Conservation (phyloP, 2,329 filamentous ascomycete genomes). For the Paraconiothyrium brasiliense region DNA sequence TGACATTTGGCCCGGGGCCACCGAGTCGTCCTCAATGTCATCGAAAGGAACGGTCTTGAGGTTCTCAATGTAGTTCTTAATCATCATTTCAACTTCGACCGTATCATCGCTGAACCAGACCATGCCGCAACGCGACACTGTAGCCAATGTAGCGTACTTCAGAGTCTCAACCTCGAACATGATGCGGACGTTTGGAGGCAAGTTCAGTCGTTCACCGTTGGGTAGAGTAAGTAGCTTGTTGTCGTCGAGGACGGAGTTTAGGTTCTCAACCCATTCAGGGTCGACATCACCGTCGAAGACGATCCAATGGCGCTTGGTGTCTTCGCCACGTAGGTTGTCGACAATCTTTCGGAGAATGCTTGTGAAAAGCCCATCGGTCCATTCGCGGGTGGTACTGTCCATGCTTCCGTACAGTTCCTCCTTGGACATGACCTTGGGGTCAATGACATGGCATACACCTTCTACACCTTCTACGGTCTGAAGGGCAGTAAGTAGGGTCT, state of each 20-base stretch:
- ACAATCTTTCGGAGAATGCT: slow-evolving; percentile 98
- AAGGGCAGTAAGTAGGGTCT: slow-evolving; percentile 86
- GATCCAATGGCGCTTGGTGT: slow-evolving; percentile 98
- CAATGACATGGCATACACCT: slow-evolving; percentile 95
- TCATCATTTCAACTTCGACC: slow-evolving; percentile 91
- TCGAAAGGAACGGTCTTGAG: slow-evolving; percentile 87
- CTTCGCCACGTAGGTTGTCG: slow-evolving; percentile 96
- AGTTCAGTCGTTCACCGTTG: slow-evolving; percentile 95
- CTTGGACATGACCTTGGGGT: slow-evolving; percentile 99
- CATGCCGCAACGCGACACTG: slow-evolving; percentile 99
- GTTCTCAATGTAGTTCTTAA: slow-evolving; percentile 86
- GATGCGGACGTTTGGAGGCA: slow-evolving; percentile 94
- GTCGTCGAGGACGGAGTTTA: slow-evolving; percentile 99
- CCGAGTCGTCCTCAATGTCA: slow-evolving; percentile 91
- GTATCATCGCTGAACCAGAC: slow-evolving; percentile 99
- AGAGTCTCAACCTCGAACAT: slow-evolving; percentile 99
- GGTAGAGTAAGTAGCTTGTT: slow-evolving; percentile 97
- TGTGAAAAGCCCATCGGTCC: slow-evolving; percentile 98
- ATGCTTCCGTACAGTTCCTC: slow-evolving; percentile 95
- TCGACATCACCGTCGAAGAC: slow-evolving; percentile 99
- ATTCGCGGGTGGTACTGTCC: slow-evolving; percentile 96
- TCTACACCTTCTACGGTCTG: slow-evolving; percentile 91
- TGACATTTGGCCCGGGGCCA: slow-evolving; percentile 63
- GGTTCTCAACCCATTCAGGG: slow-evolving; percentile 98
- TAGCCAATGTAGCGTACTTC: slow-evolving; percentile 96